These are phyloP conservation scores for Thermochaetoides thermophila DNA, from an alignment of 495 filamentous ascomycete genomes.

Conservation along the genomic window DNA sequence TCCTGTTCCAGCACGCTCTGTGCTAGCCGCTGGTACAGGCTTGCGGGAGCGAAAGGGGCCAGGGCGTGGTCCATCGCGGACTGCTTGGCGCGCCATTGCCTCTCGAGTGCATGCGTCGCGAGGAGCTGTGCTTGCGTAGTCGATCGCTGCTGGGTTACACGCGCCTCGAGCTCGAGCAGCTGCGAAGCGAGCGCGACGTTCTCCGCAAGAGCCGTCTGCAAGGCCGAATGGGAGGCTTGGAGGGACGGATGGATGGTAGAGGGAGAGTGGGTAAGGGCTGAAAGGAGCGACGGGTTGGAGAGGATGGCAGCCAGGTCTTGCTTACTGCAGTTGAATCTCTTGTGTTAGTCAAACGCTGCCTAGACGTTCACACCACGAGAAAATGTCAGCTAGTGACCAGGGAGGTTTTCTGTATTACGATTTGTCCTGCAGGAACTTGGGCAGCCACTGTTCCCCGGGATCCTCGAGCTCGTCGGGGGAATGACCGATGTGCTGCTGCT, in stretches of 20 bases:
- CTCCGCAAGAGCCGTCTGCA: constrained; percentile 45
- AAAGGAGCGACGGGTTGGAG: constrained; percentile 40
- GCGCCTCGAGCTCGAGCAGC: constrained; percentile 41
- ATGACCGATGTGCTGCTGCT: constrained; percentile 1
- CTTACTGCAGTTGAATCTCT: constrained; percentile 18
- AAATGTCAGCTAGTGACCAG: not conserved
- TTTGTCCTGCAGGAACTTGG: constrained; percentile 55
- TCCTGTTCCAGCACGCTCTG: constrained; percentile 71
- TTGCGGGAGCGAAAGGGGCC: constrained; percentile 68
- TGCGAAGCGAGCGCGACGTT: constrained; percentile 54
- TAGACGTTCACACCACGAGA: no score
- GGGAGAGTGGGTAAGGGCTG: constrained; percentile 48
- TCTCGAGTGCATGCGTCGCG: constrained; percentile 68
- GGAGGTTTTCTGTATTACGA: no score
- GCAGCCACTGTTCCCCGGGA: constrained; percentile 50
- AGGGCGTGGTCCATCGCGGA: constrained; percentile 74
- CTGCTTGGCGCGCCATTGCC: constrained; percentile 82
- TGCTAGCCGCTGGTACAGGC: constrained; percentile 64
- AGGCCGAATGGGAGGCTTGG: constrained; percentile 34
- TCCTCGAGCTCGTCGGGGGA: constrained; percentile 20
- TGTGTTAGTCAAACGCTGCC: no score
- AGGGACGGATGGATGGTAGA: constrained; percentile 52
- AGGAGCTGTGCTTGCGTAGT: constrained; percentile 68
- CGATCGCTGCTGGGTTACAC: constrained; percentile 46
- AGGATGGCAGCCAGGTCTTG: constrained; percentile 56